These are phyloP conservation scores for Lactifluus pinguis DNA, from an alignment of 768 basidiomycete species.

Conservation along the genomic window DNA sequence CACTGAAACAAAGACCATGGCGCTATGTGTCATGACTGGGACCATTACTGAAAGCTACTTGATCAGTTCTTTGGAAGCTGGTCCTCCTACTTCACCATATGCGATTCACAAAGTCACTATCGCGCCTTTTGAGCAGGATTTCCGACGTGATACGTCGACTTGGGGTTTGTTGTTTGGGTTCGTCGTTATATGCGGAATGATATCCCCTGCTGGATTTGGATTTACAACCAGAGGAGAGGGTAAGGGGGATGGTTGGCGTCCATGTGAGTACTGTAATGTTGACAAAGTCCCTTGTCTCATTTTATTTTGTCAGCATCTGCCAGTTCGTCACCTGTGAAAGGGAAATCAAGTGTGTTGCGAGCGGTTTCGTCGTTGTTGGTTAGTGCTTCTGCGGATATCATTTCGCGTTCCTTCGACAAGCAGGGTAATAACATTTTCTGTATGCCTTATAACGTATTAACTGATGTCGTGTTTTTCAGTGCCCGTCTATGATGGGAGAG, in stretches of 20 bases:
- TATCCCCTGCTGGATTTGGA: background rate
- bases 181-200: background rate
- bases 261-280: background rate
- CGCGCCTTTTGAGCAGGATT: no score
- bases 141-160: background rate
- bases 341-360: background rate
- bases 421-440: background rate
- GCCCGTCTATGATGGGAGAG: background rate
- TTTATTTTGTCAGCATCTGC: background rate
- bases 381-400: background rate
- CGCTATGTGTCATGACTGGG: background rate
- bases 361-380: background rate
- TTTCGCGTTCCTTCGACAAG: background rate
- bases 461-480: background rate
- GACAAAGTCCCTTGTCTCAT: background rate
- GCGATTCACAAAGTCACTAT: background rate
- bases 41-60: background rate
- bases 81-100: background rate
- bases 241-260: background rate
- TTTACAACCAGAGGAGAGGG: background rate
- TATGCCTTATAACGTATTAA: no score
- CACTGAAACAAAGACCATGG: background rate
- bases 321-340: background rate
- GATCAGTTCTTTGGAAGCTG: background rate
- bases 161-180: background rate